These are phyloP conservation scores for Cladosporium cucumerinum DNA, from an alignment of 2,329 filamentous ascomycete genomes.

Conservation along the genomic window DNA sequence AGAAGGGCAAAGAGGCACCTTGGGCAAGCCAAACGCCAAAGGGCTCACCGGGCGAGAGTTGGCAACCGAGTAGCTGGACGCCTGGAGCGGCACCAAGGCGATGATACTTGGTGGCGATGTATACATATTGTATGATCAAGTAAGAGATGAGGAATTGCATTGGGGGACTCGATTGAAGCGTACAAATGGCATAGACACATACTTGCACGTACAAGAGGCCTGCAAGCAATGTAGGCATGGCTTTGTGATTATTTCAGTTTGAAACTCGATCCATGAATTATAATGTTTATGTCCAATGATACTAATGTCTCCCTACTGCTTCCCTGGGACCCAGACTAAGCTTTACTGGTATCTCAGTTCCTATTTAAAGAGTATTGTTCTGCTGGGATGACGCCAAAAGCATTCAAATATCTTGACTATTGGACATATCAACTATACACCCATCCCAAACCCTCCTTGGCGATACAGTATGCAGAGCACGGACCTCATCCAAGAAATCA, in stretches of 20 bases:
- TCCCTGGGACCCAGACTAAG: not conserved
- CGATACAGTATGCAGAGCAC: not conserved
- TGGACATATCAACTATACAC: not conserved
- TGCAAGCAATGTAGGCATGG: not conserved
- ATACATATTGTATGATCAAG: slow-evolving; percentile 1
- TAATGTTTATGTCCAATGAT: not conserved
- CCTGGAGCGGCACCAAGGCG: slow-evolving; percentile 39
- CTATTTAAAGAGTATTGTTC: no score
- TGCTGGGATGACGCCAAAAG: no score
- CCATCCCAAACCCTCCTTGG: not conserved
- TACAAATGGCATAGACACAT: not conserved
- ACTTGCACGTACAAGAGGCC: not conserved
- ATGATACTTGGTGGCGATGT: slow-evolving; percentile 15
- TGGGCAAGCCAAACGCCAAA: slow-evolving; percentile 38
- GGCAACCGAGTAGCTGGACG: slow-evolving; percentile 47
- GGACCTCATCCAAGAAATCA: not conserved
- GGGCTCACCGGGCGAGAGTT: slow-evolving; percentile 43
- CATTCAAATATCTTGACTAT: not conserved
- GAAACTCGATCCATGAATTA: not conserved
- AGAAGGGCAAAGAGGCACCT: slow-evolving; percentile 31
- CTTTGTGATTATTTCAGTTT: not conserved
- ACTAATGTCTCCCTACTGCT: not conserved
- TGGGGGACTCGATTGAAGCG: not conserved
- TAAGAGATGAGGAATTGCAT: not conserved
- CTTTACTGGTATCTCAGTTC: not conserved